phyloP scores from a whole-genome alignment of 345 rosid genomes.

The Eucalyptus cloeziana region DNA sequence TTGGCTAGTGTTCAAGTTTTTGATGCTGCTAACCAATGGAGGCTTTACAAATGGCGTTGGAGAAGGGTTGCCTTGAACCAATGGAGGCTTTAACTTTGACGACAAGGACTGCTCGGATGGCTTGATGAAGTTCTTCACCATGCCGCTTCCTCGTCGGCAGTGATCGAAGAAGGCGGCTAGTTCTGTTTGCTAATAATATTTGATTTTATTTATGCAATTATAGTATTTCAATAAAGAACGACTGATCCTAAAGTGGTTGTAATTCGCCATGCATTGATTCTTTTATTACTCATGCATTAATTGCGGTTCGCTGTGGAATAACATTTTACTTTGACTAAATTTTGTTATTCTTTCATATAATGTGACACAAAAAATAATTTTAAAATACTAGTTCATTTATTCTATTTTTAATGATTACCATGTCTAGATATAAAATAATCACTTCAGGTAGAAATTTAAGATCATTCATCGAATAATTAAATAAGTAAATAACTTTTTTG shows the following conservation, averaged over 20 bases:
- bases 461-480: too few relatives aligned
- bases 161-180: not conserved
- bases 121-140: slow-evolving; percentile 4
- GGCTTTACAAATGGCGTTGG: not conserved
- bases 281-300: not conserved
- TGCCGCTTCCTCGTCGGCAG: not conserved
- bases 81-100: slow-evolving; percentile 2
- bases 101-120: not conserved
- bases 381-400: not conserved
- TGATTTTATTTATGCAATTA: not conserved
- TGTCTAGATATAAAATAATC: not conserved
- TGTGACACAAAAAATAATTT: not conserved
- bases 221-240: not conserved
- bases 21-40: not conserved
- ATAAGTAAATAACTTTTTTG: not conserved
- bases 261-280: not conserved
- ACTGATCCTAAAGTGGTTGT: not conserved
- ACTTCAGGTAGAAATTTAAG: too few relatives aligned
- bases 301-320: too few relatives aligned
- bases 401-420: not conserved
- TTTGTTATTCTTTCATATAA: not conserved
- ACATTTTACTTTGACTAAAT: not conserved
- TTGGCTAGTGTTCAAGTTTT: slow-evolving; percentile 5
- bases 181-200: not conserved
- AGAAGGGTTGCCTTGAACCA: slow-evolving; percentile 4